These are phyloP conservation scores for Sechiopsis laciniata DNA, from an alignment of 306 rosid genomes.

Conservation along the genomic window DNA sequence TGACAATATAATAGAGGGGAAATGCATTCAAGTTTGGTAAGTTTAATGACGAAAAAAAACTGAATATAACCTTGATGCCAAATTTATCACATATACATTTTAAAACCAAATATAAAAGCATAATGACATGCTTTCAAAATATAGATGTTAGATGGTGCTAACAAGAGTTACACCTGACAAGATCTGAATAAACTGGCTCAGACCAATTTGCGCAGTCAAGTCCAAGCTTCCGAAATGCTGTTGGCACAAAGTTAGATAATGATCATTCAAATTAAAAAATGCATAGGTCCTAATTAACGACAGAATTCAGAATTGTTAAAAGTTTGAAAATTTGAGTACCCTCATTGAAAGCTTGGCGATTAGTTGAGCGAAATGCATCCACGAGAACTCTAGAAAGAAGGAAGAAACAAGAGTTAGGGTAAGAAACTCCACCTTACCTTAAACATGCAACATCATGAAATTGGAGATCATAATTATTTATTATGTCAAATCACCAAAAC, in stretches of 20 bases:
- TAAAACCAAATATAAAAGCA: neutral
- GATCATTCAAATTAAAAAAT: neutral
- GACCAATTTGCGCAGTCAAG: constrained; percentile 94
- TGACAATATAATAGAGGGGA: neutral
- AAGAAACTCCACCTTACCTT: neutral
- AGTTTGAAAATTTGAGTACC: constrained; percentile 38
- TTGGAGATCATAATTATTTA: neutral
- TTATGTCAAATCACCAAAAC: constrained; percentile 2
- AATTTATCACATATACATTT: neutral
- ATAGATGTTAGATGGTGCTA: constrained; percentile 14
- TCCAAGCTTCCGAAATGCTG: constrained; percentile 80
- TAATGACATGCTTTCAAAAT: constrained; percentile 9
- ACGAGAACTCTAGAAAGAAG: constrained; percentile 58
- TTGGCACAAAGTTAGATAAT: constrained; percentile 12
- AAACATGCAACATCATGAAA: neutral
- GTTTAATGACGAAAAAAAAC: neutral
- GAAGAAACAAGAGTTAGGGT: neutral
- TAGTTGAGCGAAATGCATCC: constrained; percentile 74
- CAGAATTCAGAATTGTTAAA: neutral
- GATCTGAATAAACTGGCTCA: constrained; percentile 81
- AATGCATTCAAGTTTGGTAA: neutral
- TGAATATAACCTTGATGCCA: constrained; percentile 10
- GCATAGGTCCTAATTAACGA: neutral
- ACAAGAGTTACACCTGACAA: constrained; percentile 46
- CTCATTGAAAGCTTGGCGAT: constrained; percentile 69